These are phyloP conservation scores for Zalerion maritima DNA, from an alignment of 495 filamentous ascomycete genomes.

Conservation along the genomic window DNA sequence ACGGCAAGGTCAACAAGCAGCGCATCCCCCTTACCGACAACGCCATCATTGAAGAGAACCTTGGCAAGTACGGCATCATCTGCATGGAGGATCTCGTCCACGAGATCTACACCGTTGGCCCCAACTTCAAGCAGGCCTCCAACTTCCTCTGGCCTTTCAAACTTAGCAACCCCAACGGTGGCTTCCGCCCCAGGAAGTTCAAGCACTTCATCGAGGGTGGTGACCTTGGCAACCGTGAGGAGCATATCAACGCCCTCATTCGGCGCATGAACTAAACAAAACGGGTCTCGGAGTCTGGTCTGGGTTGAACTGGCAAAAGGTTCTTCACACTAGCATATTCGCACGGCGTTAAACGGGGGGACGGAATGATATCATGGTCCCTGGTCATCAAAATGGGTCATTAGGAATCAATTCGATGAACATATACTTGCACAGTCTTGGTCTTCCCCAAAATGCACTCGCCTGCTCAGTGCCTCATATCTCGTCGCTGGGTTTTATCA, in stretches of 20 bases:
- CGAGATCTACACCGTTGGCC: slow-evolving; percentile 96
- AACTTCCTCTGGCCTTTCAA: slow-evolving; percentile 99
- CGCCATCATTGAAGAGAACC: slow-evolving; percentile 85
- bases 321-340: slow-evolving; percentile 24
- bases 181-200: slow-evolving; percentile 93
- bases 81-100: slow-evolving; percentile 99
- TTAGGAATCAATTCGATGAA: not conserved
- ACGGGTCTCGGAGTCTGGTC: slow-evolving; percentile 6
- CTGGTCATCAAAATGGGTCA: not conserved
- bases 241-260: slow-evolving; percentile 94
- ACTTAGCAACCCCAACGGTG: slow-evolving; percentile 91
- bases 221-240: slow-evolving; percentile 95
- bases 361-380: no score
- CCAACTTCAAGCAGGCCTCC: slow-evolving; percentile 99
- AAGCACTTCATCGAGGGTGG: slow-evolving; percentile 98
- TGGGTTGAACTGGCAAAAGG: slow-evolving; percentile 21
- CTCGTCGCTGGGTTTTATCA: no score
- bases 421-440: no score
- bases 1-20: slow-evolving; percentile 95
- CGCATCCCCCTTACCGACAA: slow-evolving; percentile 95
- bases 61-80: slow-evolving; percentile 97
- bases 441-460: no score
- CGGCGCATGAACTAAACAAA: slow-evolving; percentile 90
- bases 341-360: slow-evolving; percentile 17
- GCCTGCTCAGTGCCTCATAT: no score